Percentiles rank a stretch among this genome's conserved stretches.
Evolutionary conservation across 176 grass and related monocot genomes (phyloP).

Genomic region (Musa itinerans): DNA sequence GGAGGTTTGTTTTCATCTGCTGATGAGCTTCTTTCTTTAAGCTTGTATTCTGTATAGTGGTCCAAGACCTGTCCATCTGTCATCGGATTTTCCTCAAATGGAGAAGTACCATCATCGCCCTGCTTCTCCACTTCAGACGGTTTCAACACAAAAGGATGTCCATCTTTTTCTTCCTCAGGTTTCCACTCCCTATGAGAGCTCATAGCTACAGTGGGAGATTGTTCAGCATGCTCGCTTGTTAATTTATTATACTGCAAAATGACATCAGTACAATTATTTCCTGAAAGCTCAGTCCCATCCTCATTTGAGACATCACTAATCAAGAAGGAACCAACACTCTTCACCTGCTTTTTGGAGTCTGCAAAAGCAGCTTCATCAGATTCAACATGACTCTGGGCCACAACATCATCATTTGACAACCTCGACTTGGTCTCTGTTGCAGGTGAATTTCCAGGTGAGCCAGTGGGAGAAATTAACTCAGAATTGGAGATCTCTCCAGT

Average conservation of each 20-base stretch:
- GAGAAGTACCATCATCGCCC: background rate
- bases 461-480: constrained; percentile 47
- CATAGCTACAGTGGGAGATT: background rate
- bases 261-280: constrained; percentile 12
- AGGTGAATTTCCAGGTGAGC: constrained; percentile 38
- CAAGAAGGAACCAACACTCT: constrained; percentile 15
- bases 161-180: constrained; percentile 10
- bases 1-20: constrained; percentile 18
- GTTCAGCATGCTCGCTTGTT: constrained; percentile 4
- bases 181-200: constrained; percentile 14
- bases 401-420: constrained; percentile 26
- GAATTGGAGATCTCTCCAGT: constrained; percentile 86
- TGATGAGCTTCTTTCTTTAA: constrained; percentile 2
- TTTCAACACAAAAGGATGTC: background rate
- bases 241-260: constrained; percentile 1
- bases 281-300: background rate
- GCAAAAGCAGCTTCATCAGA: constrained; percentile 30
- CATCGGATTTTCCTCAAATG: background rate
- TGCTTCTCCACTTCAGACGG: background rate
- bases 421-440: constrained; percentile 34
- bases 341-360: constrained; percentile 26
- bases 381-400: constrained; percentile 27
- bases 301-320: constrained; percentile 13
- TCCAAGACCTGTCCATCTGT: constrained; percentile 9
- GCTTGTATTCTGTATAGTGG: background rate